Evolutionary conservation across 1,139 yeast genomes (phyloP), one percentile per base, ranked within the genome.

Genomic region (Geotrichum restrictum): DNA sequence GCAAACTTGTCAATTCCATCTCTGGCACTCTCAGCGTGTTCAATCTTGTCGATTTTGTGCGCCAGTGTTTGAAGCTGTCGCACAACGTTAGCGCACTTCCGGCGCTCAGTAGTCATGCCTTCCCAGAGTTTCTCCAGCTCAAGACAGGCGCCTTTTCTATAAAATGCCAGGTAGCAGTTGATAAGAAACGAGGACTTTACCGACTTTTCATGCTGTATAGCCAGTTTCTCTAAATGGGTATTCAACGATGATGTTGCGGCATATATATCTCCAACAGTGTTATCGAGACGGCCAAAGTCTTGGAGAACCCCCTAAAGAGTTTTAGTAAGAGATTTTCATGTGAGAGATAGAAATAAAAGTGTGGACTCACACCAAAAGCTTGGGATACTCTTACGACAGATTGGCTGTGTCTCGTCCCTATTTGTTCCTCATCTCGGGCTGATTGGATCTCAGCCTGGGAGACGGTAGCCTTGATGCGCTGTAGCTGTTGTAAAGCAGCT

Each of bases 121-220:
- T 63, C 62, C 73, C 73, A 70, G 52, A 68, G 59, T 40, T 64
- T 54, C 40, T 60, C 61, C 42, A 70, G 60, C 21, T 86, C 87
- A n/a, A 77, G 75, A 40, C 89, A 85, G 50, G 74, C 72, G 21
- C 82, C 84, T 44, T 75, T 75, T 22, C 81, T 76, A 65, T 79
- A 80, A 64, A 88, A 88, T 2, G 86, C 82, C 58, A 87, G 82
- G 65, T 88, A 93, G 44, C 93, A 85, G 52, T 85, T 75, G 40
- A 89, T 83, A 46, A 93, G 71, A 58, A 84, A 84, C 11, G 86
- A 82, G 6, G 95, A 83, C 54, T 83, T 86, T 32, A 75, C 73
- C 1, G 95, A 83, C 53, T 87, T 78, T 60, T 87, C 89, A 63
- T 89, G 81, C 44, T 88, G 82, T 53, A 80, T 78, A n/a, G 93